These are phyloP conservation scores for Penicillium verrucosum DNA, from an alignment of 2,329 filamentous ascomycete genomes.

Conservation along the genomic window DNA sequence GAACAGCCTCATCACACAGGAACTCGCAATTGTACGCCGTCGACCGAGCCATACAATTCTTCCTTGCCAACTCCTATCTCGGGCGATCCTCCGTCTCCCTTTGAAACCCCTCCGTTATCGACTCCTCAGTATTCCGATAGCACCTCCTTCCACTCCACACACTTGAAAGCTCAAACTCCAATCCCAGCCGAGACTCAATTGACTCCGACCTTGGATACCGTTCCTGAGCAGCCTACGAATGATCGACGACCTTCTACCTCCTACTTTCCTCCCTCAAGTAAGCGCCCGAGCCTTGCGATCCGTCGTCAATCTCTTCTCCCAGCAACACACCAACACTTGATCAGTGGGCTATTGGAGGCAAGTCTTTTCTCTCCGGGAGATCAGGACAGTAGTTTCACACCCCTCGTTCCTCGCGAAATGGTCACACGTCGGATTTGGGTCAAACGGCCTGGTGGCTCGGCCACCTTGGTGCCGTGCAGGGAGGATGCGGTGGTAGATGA, in stretches of 20 bases:
- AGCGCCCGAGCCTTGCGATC: conserved; percentile 34
- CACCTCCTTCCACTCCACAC: conserved; percentile 20
- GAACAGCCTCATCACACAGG: conserved; percentile 11
- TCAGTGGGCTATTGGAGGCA: conserved; percentile 34
- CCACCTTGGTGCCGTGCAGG: conserved; percentile 78
- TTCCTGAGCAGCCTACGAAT: conserved; percentile 24
- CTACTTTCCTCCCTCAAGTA: conserved; percentile 20
- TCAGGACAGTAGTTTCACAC: conserved; percentile 16
- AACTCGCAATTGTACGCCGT: conserved; percentile 9
- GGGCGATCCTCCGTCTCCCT: conserved; percentile 19
- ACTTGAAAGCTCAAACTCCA: conserved; percentile 17
- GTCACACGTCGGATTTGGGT: conserved; percentile 82
- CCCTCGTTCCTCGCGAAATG: conserved; percentile 32
- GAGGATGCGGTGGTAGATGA: conserved; percentile 94
- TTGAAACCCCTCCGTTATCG: conserved; percentile 19
- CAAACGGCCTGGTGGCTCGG: conserved; percentile 76
- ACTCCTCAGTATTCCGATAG: conserved; percentile 23
- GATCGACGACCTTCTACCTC: conserved; percentile 12
- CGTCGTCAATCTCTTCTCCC: conserved; percentile 43
- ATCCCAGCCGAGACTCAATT: conserved; percentile 21
- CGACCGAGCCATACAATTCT: conserved; percentile 21
- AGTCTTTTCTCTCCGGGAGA: conserved; percentile 25
- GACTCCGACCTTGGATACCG: conserved; percentile 28
- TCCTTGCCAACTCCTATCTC: conserved; percentile 25
- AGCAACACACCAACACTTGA: conserved; percentile 39